A percentile compares a stretch with the other conserved stretches of the same genome.
Conservation (phyloP, 2,329 filamentous ascomycete genomes). For the Phyllosticta citrichinensis region DNA sequence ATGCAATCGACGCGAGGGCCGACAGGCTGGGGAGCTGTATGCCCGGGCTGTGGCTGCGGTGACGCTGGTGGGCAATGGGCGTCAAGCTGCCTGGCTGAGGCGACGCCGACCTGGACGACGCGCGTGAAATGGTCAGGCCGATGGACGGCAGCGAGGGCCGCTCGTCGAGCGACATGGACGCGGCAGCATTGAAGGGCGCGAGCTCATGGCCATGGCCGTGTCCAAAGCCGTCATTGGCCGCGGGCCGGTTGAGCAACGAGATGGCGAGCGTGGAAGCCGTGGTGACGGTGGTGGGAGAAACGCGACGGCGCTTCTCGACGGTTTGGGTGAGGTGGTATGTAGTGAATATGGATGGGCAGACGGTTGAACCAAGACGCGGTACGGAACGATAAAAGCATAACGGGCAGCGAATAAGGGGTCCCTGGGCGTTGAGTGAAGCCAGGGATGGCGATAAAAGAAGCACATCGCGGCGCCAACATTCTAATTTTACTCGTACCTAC, state of each 20-base stretch:
- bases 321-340: not conserved
- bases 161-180: constrained; percentile 34
- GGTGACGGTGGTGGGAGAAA: constrained; percentile 15
- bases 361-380: constrained; percentile 1
- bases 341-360: not conserved
- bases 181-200: constrained; percentile 34
- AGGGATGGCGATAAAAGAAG: constrained; percentile 7
- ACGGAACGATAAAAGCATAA: constrained; percentile 4
- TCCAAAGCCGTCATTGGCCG: constrained; percentile 40
- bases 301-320: constrained; percentile 7
- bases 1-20: constrained; percentile 49
- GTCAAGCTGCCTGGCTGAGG: constrained; percentile 23
- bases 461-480: constrained; percentile 6
- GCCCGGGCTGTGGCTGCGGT: constrained; percentile 28
- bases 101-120: constrained; percentile 33
- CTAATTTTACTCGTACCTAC: constrained; percentile 5
- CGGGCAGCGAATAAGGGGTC: constrained; percentile 2
- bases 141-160: constrained; percentile 39
- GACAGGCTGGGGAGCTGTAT: constrained; percentile 47
- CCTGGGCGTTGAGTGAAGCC: constrained; percentile 5
- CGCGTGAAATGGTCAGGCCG: constrained; percentile 41
- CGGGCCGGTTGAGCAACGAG: constrained; percentile 46
- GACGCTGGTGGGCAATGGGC: constrained; percentile 14
- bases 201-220: constrained; percentile 29
- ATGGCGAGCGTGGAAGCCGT: constrained; percentile 52